A percentile compares a stretch with the other conserved stretches of the same genome.
phyloP scores from a whole-genome alignment of 2,329 filamentous ascomycete species.

The Teratosphaeria zuluensis region DNA sequence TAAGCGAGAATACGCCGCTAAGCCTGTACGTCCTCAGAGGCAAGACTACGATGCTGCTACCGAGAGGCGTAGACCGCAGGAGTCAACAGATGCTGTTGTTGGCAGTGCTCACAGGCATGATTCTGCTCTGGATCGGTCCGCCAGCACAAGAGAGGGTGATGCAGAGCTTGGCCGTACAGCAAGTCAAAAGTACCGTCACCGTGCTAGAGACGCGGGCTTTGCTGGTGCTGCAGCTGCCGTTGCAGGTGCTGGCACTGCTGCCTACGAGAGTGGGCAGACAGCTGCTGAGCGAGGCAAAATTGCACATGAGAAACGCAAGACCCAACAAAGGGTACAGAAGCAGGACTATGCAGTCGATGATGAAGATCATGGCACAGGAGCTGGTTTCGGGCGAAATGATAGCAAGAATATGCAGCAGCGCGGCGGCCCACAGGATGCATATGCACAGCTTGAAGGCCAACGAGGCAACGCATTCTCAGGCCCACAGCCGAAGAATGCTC shows the following conservation, averaged over 20 bases:
- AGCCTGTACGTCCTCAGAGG: background rate
- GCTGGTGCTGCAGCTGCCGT: slow-evolving; percentile 22
- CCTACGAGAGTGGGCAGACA: background rate
- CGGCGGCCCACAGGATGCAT: background rate
- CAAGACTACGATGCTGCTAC: background rate
- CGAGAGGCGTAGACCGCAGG: background rate
- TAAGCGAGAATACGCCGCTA: background rate
- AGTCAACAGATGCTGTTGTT: background rate
- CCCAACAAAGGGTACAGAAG: slow-evolving; percentile 5
- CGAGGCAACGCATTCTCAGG: background rate
- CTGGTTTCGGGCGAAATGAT: slow-evolving; percentile 19
- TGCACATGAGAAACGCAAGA: slow-evolving; percentile 22
- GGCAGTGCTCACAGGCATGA: background rate
- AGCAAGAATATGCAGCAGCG: slow-evolving; percentile 25
- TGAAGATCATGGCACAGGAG: slow-evolving; percentile 12
- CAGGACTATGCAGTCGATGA: slow-evolving; percentile 9
- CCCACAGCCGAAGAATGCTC: slow-evolving; percentile 3
- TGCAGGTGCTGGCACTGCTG: slow-evolving; percentile 5
- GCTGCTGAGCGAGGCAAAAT: slow-evolving; percentile 22
- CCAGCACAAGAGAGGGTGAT: background rate
- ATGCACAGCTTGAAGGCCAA: background rate
- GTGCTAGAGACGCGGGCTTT: slow-evolving; percentile 23
- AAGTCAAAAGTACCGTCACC: slow-evolving; percentile 17
- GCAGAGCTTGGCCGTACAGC: background rate
- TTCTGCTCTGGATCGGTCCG: background rate